Evolutionary conservation across 306 rosid species (phyloP), one percentile per base, ranked within the genome.

Genomic region (Castanospermum australe): DNA sequence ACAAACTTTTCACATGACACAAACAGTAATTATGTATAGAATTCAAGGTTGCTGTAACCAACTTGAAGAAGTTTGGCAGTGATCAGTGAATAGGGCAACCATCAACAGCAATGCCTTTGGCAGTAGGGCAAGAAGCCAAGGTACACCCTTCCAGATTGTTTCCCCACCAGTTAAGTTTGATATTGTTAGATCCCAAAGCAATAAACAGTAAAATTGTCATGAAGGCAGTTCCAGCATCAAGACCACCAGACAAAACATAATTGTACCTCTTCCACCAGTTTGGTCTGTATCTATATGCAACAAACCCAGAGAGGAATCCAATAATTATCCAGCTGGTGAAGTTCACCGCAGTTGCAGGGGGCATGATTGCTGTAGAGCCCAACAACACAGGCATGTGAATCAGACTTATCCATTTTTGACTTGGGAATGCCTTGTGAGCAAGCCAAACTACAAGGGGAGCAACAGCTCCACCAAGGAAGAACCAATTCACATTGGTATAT

Each of bases 41-140:
- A 18, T n/a, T 25, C 22, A 14, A 24, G 56, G 1, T 41, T 0
- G 47, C 47, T 10, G 47, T 32, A 35, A 18, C 17, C 11, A 51
- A 21, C 6, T 25, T 8, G 24, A 44, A 14, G 56, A 67, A 45
- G 13, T 79, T 30, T 44, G 50, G 50, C 10, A 51, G 50, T 39
- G 68, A 47, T 73, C 78, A 73, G 4, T 36, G 67, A 60, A n/a
- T n/a, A n/a, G n/a, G n/a, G 73, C 94, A 90, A 55, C 89, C 92
- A 15, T 77, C 33, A 12, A 56, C 60, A 1, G 56, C 54, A 36
- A 88, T 13, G n/a, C 94, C 92, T 57, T 57, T 52, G 5, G 92
- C 92, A 39, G 92, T 86, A 8, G 94, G 92, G 82, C 94, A 90
- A 35, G 82, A 0, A 59, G 90, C 94, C 69, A 90, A 82, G 48